Base-by-base conservation (phyloP, 1,139 yeast species). In the Tardiomyces digboiensis region DNA sequence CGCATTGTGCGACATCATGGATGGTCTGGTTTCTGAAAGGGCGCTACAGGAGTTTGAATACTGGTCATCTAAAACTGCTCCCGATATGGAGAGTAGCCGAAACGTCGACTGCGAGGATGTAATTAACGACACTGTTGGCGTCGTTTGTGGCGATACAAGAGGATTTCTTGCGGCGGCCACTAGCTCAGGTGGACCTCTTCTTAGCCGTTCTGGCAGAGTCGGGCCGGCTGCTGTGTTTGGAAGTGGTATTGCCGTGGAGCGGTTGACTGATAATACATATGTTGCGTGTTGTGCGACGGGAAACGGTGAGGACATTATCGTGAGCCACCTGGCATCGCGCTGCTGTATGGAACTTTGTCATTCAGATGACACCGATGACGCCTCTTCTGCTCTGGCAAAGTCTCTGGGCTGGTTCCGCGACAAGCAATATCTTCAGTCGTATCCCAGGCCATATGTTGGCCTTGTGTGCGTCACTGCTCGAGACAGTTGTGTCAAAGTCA, bases 201-300 rank as follows among this genome's bases (percentile, higher is more conserved):
- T 55, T 47, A 64, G 63, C 42, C 52, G 42, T 12, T 53, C 59
- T 1, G 69, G 69, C 8, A 42, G 69, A 38, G 47, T 65, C 8
- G 69, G 69, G 2, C 66, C 67, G 1, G 69, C 68, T 2, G 67
- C 64, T 2, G 36, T 64, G 2, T 45, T 62, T 2, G 65, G 67
- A 1, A 49, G 62, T 14, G 68, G 68, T 2, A 49, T 57, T 10
- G 45, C 51, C 38, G 41, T 57, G 3, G 36, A 45, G n/a, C 38
- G 23, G 16, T 29, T 26, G 12, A 5, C 33, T 16, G 33, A 26
- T 8, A 21, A 14, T 26, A n/a, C n/a, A n/a, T 42, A 33, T 2
- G 33, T 43, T 4, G 60, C 54, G 3, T 46, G 49, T 14, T 57
- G 60, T 39, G 41, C 57, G 14, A 52, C 61, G 20, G 66, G 66